phyloP scores from a whole-genome alignment of 129 eudicot species.

The Flaveria bidentis region DNA sequence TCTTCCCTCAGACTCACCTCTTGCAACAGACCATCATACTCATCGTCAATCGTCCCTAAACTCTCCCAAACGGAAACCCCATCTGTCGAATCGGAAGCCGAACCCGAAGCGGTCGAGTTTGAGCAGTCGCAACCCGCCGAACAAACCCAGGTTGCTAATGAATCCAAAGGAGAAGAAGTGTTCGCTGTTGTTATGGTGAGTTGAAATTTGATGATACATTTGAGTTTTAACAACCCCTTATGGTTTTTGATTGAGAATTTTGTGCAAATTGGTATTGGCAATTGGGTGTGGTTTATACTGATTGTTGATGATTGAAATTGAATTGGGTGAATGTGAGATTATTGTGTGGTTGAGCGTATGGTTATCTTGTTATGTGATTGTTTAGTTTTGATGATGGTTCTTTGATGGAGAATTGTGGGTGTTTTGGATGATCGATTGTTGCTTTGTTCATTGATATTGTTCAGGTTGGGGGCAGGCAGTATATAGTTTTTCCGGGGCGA shows the following conservation, averaged over 20 bases:
- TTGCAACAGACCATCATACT: conserved; percentile 27
- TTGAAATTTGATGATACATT: conserved; percentile 6
- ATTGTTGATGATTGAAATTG: no score
- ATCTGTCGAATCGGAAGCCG: conserved; percentile 37
- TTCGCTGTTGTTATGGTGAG: conserved; percentile 97
- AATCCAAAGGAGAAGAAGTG: conserved; percentile 64
- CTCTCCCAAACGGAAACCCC: conserved; percentile 41
- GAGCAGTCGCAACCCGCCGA: conserved; percentile 21
- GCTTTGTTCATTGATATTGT: conserved; percentile 7
- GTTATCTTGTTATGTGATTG: not conserved
- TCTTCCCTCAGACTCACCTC: conserved; percentile 44
- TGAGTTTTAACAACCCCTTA: no score
- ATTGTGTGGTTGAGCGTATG: not conserved
- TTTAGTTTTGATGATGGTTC: not conserved
- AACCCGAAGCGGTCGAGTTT: conserved; percentile 28
- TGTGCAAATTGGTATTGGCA: not conserved
- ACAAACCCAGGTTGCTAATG: conserved; percentile 21
- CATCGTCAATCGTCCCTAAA: conserved; percentile 42
- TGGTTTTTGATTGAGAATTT: not conserved
- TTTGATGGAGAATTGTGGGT: no score
- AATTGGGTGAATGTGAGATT: no score
- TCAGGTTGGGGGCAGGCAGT: conserved; percentile 86
- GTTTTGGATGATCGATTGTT: conserved; percentile 14
- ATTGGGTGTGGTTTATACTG: no score
- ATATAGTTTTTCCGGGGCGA: conserved; percentile 88